phyloP scores from a whole-genome alignment of 75 land plant genomes.

The Picea glauca region DNA sequence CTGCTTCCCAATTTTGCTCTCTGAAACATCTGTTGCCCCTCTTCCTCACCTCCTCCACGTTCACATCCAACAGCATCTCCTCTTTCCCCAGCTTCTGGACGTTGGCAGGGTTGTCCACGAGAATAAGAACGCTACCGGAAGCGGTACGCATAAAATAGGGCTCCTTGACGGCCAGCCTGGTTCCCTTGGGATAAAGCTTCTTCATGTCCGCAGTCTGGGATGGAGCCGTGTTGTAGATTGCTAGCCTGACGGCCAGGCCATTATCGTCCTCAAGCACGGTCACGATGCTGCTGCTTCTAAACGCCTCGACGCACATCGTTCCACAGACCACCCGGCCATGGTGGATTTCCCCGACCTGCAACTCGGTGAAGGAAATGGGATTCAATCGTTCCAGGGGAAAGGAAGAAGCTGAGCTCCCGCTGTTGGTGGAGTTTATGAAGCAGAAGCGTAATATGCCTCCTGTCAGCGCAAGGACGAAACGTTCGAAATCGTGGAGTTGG shows the following conservation, averaged over 20 bases:
- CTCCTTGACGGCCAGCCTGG: conserved; percentile 3
- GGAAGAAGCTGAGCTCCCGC: not conserved
- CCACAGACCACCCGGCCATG: conserved; percentile 28
- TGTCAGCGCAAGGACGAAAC: too few species aligned
- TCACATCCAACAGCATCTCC: not conserved
- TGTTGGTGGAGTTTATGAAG: too few species aligned
- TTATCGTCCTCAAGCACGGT: conserved; percentile 13
- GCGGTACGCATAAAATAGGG: not conserved
- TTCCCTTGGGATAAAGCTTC: conserved; percentile 2
- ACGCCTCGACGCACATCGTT: conserved; percentile 20
- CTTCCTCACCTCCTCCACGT: not conserved
- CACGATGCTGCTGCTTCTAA: not conserved
- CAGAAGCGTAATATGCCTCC: too few species aligned
- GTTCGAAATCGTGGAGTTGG: too few species aligned
- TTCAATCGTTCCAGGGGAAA: not conserved
- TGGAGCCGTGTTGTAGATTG: not conserved
- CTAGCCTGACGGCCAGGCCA: not conserved
- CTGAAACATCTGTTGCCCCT: not conserved
- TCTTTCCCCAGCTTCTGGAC: too few species aligned
- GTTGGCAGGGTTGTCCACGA: too few species aligned
- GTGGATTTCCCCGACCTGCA: conserved; percentile 18
- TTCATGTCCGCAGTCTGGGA: not conserved
- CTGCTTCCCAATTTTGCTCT: not conserved
- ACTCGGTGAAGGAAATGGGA: conserved; percentile 16
- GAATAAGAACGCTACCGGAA: too few species aligned